Percentiles rank a stretch among this genome's conserved stretches.
Conservation (phyloP, 305 asterid genomes). For the Fraxinus baroniana region DNA sequence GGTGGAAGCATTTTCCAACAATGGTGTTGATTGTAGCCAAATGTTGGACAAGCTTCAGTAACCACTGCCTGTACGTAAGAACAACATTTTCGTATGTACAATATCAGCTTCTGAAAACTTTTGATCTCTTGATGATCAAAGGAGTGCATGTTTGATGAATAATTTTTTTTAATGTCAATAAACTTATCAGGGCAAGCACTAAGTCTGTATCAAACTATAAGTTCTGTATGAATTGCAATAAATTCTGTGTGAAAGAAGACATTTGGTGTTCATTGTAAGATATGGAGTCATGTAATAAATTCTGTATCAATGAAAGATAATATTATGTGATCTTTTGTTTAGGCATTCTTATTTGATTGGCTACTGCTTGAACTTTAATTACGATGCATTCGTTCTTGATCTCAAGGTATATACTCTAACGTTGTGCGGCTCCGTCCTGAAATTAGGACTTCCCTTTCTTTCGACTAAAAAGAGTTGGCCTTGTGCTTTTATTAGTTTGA, state of each 20-base stretch:
- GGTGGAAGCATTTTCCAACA: conserved; percentile 63
- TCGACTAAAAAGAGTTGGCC: background rate
- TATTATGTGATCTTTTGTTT: background rate
- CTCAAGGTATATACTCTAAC: too few relatives aligned
- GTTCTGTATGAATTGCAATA: conserved; percentile 30
- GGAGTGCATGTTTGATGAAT: conserved; percentile 16
- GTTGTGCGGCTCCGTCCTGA: too few relatives aligned
- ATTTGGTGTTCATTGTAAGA: conserved; percentile 13
- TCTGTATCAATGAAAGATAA: background rate
- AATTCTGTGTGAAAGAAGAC: conserved; percentile 17
- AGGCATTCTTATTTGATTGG: background rate
- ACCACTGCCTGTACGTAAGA: conserved; percentile 7
- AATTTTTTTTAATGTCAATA: conserved; percentile 6
- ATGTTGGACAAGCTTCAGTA: conserved; percentile 33
- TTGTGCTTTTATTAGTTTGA: background rate
- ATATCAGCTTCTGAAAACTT: conserved; percentile 1
- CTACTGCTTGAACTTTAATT: background rate
- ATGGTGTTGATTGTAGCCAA: conserved; percentile 55
- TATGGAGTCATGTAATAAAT: background rate
- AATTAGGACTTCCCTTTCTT: too few relatives aligned
- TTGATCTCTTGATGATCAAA: conserved; percentile 16
- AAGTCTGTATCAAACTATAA: conserved; percentile 17
- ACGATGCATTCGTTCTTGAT: background rate
- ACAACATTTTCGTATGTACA: conserved; percentile 20
- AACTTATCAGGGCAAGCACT: background rate